phyloP scores from a whole-genome alignment of 2,329 filamentous ascomycete species.

The Pestalotiopsis sp. region DNA sequence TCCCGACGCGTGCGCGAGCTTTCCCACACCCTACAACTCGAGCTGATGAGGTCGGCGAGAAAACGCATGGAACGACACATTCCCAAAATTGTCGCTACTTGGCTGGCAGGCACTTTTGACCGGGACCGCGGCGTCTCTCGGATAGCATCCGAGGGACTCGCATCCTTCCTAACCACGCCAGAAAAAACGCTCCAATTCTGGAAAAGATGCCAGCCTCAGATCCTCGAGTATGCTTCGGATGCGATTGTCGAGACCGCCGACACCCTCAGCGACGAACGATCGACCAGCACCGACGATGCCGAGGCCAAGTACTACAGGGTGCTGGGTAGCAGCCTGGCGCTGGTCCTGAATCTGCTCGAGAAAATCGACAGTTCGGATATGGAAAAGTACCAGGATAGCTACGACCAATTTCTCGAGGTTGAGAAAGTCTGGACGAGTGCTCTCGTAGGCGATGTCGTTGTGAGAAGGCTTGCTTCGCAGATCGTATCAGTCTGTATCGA shows the following conservation, averaged over 20 bases:
- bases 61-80: slow-evolving; percentile 85
- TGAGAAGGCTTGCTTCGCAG: slow-evolving; percentile 54
- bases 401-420: slow-evolving; percentile 68
- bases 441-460: slow-evolving; percentile 60
- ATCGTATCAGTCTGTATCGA: slow-evolving; percentile 53
- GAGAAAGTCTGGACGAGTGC: slow-evolving; percentile 69
- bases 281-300: slow-evolving; percentile 81
- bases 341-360: slow-evolving; percentile 56
- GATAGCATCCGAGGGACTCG: slow-evolving; percentile 77
- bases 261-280: slow-evolving; percentile 87
- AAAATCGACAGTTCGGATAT: slow-evolving; percentile 55
- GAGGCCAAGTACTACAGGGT: slow-evolving; percentile 85
- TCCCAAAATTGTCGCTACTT: slow-evolving; percentile 79
- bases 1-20: slow-evolving; percentile 86
- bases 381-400: slow-evolving; percentile 60
- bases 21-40: slow-evolving; percentile 73
- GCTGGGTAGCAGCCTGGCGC: slow-evolving; percentile 54
- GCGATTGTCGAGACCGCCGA: slow-evolving; percentile 79
- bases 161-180: slow-evolving; percentile 73
- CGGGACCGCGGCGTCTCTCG: slow-evolving; percentile 76
- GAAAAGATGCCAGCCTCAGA: slow-evolving; percentile 77
- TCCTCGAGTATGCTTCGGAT: slow-evolving; percentile 80
- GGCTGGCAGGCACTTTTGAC: slow-evolving; percentile 89
- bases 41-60: slow-evolving; percentile 64
- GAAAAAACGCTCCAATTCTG: slow-evolving; percentile 80